Base-by-base conservation (phyloP, 192 early-diverging fungal genomes). In the Pilaira anomala region DNA sequence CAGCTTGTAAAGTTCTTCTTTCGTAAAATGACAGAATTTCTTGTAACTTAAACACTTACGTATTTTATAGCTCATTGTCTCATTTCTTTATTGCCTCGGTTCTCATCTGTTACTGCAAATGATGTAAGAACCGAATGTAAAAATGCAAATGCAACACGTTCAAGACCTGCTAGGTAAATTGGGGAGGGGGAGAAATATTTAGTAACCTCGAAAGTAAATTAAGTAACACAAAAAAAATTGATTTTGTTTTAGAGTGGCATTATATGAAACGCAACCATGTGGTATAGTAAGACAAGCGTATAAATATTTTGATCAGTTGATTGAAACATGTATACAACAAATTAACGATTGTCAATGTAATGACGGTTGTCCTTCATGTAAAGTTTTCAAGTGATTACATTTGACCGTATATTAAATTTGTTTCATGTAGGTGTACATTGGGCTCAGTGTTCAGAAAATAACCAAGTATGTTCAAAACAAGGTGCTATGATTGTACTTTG, bases 41-140 rank as follows among this genome's bases (percentile, higher is more conserved):
- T 26, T 39, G 22, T 51, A 36, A 39, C 18, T 49, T 24, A 22
- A 39, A 14, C 24, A 3, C 18, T 42, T 40, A 29, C 19, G 13
- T 55, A 28, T 19, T 33, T 36, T 9, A 39, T 50, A 63, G 74
- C 72, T 2, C 84, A 86, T 66, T 75, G 75, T 1, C 18, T 86
- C 22, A 48, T 83, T 33, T 69, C 66, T 7, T 57, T 74, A 18
- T 21, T 85, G 18, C 76, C 77, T 14, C 40, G 44, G 24, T 63
- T 64, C 62, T 58, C 68, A 49, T 72, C 11, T 48, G 65, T 70
- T 19, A 41, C 42, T 36, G n/a, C 49, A n/a, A 63, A 46, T 19
- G 72, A 65, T 64, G 41, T 85, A 30, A 45, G 69, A 45, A 83
- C 80, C 3, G 78, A 84, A 45, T 84, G 82, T 60, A 83, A 83